Percentiles rank a stretch among this genome's conserved stretches.
Conservation (phyloP, 2,329 filamentous ascomycete species). For the Coniosporium tulheliwenetii region DNA sequence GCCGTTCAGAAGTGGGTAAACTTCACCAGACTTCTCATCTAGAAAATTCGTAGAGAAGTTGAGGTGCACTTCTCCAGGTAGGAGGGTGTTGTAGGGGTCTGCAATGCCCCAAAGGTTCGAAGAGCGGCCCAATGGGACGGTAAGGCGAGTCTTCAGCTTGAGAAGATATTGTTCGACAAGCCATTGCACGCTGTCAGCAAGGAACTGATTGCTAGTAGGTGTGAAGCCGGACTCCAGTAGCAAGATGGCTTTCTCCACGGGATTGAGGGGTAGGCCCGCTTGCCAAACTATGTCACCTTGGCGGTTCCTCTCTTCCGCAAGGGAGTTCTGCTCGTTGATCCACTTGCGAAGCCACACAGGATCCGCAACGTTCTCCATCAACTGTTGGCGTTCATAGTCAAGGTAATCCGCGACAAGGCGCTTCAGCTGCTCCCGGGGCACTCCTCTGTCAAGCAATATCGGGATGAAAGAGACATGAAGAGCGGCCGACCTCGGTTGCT, state of each 20-base stretch:
- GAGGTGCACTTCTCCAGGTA: slow-evolving; percentile 52
- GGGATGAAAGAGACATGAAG: slow-evolving; percentile 56
- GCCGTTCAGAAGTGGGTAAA: slow-evolving; percentile 37
- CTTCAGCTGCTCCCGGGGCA: slow-evolving; percentile 28
- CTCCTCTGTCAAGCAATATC: slow-evolving; percentile 46
- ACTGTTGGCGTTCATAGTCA: slow-evolving; percentile 33
- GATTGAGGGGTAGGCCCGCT: slow-evolving; percentile 33
- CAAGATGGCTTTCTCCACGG: slow-evolving; percentile 36
- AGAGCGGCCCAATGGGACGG: slow-evolving; percentile 44
- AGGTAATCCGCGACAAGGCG: slow-evolving; percentile 35
- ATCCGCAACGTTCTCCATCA: slow-evolving; percentile 35
- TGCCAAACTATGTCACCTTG: slow-evolving; percentile 20
- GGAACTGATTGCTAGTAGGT: slow-evolving; percentile 4
- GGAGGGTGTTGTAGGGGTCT: slow-evolving; percentile 45
- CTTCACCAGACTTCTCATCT: slow-evolving; percentile 36
- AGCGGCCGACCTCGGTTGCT: slow-evolving; percentile 32
- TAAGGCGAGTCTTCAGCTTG: slow-evolving; percentile 37
- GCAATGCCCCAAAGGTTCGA: slow-evolving; percentile 51
- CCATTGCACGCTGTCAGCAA: slow-evolving; percentile 20
- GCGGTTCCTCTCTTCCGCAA: slow-evolving; percentile 18
- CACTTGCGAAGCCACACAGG: slow-evolving; percentile 38
- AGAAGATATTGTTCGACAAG: slow-evolving; percentile 39
- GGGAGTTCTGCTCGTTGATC: slow-evolving; percentile 30
- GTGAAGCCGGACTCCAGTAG: slow-evolving; percentile 32
- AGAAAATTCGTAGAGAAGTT: slow-evolving; percentile 48